A percentile compares a stretch with the other conserved stretches of the same genome.
Conservation (phyloP, 2,329 filamentous ascomycete species). For the Microsporum canis region DNA sequence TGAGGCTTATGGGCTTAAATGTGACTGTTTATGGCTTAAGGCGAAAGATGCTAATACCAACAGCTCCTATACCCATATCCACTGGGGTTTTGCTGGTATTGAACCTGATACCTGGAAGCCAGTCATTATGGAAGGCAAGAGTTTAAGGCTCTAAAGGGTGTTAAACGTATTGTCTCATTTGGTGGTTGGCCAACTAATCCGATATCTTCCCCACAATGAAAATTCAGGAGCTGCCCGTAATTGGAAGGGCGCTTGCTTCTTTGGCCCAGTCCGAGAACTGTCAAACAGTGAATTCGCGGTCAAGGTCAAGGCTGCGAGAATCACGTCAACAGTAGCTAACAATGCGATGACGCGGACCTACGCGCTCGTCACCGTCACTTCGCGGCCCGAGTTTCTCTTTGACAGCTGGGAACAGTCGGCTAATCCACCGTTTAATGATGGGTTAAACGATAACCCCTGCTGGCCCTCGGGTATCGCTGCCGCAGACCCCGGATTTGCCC, state of each 20-base stretch:
- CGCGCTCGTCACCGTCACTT: no score
- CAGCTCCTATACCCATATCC: slow-evolving; percentile 18
- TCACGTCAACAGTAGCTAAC: background rate
- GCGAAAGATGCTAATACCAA: slow-evolving; percentile 3
- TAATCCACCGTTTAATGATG: slow-evolving; percentile 1
- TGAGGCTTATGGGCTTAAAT: slow-evolving; percentile 24
- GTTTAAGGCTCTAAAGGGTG: background rate
- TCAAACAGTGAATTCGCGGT: background rate
- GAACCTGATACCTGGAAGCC: background rate
- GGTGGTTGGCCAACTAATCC: slow-evolving; percentile 29
- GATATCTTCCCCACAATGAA: background rate
- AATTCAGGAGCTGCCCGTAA: background rate
- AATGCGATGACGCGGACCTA: no score
- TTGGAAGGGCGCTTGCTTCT: background rate
- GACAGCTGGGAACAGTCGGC: slow-evolving; percentile 1
- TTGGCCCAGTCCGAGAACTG: background rate
- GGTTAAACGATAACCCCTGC: slow-evolving; percentile 2
- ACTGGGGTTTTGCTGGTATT: slow-evolving; percentile 26
- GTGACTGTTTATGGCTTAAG: slow-evolving; percentile 17
- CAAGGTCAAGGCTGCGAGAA: background rate
- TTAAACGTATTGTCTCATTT: slow-evolving; percentile 16
- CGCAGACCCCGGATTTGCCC: background rate
- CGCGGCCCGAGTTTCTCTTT: background rate
- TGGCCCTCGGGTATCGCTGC: slow-evolving; percentile 6
- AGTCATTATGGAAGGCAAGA: background rate